Evolutionary conservation across 768 basidiomycete genomes (phyloP).

Genomic region (Butyriboletus loyo): DNA sequence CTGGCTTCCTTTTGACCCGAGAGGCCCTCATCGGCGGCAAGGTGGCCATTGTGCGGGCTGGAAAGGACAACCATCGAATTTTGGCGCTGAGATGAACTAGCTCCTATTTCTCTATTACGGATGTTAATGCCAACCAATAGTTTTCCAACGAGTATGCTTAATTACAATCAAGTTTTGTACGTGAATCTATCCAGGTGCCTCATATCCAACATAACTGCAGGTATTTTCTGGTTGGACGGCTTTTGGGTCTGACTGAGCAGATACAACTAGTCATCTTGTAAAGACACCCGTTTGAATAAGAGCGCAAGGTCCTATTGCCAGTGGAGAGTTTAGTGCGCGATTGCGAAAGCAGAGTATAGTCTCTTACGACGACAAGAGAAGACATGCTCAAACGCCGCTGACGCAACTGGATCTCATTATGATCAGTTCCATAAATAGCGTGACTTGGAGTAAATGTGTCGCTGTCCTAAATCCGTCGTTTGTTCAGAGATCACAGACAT

Average conservation of each 20-base stretch:
- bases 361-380: slow-evolving; percentile 25
- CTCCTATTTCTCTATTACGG: background rate
- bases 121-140: background rate
- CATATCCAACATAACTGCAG: background rate
- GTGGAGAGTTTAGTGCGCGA: background rate
- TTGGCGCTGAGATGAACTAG: slow-evolving; percentile 37
- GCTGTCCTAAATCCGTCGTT: slow-evolving; percentile 10
- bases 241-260: background rate
- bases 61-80: slow-evolving; percentile 68
- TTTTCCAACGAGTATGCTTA: background rate
- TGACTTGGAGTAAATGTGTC: background rate
- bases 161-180: slow-evolving; percentile 5
- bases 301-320: slow-evolving; percentile 25
- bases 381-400: slow-evolving; percentile 16
- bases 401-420: background rate
- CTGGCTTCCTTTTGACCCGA: slow-evolving; percentile 39
- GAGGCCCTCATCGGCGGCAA: slow-evolving; percentile 57
- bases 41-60: slow-evolving; percentile 66
- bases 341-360: background rate
- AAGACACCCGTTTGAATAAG: slow-evolving; percentile 1
- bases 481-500: background rate
- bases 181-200: background rate
- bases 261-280: background rate
- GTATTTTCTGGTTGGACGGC: background rate
- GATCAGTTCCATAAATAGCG: slow-evolving; percentile 4